These are phyloP conservation scores for Sporisorium scitamineum DNA, from an alignment of 1,284 basidiomycete species.

Conservation along the genomic window DNA sequence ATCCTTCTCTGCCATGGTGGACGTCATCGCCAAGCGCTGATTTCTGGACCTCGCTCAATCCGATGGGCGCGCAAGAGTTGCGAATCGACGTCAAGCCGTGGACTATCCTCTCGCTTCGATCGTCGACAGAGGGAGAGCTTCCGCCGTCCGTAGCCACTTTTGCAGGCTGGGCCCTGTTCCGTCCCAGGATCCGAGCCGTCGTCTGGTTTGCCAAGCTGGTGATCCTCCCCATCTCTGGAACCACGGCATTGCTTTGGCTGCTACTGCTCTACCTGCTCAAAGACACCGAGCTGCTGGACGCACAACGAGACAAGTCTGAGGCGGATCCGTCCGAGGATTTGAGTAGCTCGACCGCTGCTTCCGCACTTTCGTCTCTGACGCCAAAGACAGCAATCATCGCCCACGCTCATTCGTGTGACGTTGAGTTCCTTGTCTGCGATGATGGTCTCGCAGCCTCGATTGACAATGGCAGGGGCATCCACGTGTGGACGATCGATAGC, in stretches of 20 bases:
- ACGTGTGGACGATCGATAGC: slow-evolving; percentile 22
- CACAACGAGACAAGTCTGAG: slow-evolving; percentile 75
- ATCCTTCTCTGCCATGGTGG: slow-evolving; percentile 55
- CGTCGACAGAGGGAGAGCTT: slow-evolving; percentile 44
- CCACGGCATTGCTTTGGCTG: slow-evolving; percentile 80
- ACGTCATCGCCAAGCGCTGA: slow-evolving; percentile 65
- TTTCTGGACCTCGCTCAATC: slow-evolving; percentile 86
- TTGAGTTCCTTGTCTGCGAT: slow-evolving; percentile 82
- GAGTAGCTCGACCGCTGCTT: slow-evolving; percentile 63
- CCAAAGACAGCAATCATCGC: slow-evolving; percentile 79
- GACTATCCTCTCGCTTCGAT: slow-evolving; percentile 78
- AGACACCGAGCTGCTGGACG: slow-evolving; percentile 88
- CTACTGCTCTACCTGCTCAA: slow-evolving; percentile 90
- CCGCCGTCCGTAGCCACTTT: slow-evolving; percentile 69
- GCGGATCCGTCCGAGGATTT: slow-evolving; percentile 32
- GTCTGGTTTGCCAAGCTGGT: slow-evolving; percentile 84
- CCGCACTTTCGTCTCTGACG: slow-evolving; percentile 30
- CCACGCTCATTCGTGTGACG: slow-evolving; percentile 81
- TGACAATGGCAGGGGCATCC: slow-evolving; percentile 75
- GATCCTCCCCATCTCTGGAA: slow-evolving; percentile 83
- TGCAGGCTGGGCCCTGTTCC: slow-evolving; percentile 62
- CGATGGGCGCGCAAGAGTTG: slow-evolving; percentile 77
- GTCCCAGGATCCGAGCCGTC: slow-evolving; percentile 72
- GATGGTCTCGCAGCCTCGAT: slow-evolving; percentile 79
- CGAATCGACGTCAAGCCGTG: slow-evolving; percentile 84